Evolutionary conservation across 2,329 filamentous ascomycete genomes (phyloP).

Genomic region (Aspergillus tubingensis): DNA sequence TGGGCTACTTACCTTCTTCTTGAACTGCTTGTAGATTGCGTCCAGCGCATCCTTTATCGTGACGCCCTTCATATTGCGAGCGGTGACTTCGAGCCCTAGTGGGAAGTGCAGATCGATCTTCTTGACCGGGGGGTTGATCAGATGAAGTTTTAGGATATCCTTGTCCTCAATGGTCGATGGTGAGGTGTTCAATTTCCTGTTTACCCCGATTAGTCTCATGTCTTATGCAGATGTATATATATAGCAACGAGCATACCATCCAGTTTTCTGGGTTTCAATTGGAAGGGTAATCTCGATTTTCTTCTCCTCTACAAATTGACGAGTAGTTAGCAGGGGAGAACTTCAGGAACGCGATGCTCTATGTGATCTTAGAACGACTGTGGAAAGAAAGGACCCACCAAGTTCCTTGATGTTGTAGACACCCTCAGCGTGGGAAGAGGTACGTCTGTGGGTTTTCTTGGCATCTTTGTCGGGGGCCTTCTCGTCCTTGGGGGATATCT

Average conservation of each 20-base stretch:
- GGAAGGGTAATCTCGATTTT: slow-evolving; percentile 36
- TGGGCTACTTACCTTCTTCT: slow-evolving; percentile 75
- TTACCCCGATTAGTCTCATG: slow-evolving; percentile 1
- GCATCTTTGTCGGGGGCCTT: slow-evolving; percentile 42
- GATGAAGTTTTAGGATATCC: slow-evolving; percentile 75
- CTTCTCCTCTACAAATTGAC: slow-evolving; percentile 27
- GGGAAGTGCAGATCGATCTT: slow-evolving; percentile 94
- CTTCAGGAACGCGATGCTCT: no score
- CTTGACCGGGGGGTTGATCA: slow-evolving; percentile 82
- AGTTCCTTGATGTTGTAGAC: slow-evolving; percentile 84
- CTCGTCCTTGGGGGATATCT: slow-evolving; percentile 67
- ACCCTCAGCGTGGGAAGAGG: slow-evolving; percentile 71
- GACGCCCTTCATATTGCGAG: slow-evolving; percentile 88
- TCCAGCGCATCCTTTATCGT: slow-evolving; percentile 97
- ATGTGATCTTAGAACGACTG: no score
- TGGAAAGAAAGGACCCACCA: slow-evolving; percentile 58
- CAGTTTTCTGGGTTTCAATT: slow-evolving; percentile 40
- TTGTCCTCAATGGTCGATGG: slow-evolving; percentile 77
- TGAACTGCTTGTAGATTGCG: slow-evolving; percentile 93
- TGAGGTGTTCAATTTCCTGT: slow-evolving; percentile 92
- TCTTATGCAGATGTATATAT: not conserved
- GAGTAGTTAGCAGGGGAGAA: not conserved
- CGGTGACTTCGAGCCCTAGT: slow-evolving; percentile 81
- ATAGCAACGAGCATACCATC: slow-evolving; percentile 28
- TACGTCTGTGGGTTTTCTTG: slow-evolving; percentile 66